Evolutionary conservation across 2,329 filamentous ascomycete genomes (phyloP), one percentile per base, ranked within the genome.

Genomic region (Colletotrichum karsti): DNA sequence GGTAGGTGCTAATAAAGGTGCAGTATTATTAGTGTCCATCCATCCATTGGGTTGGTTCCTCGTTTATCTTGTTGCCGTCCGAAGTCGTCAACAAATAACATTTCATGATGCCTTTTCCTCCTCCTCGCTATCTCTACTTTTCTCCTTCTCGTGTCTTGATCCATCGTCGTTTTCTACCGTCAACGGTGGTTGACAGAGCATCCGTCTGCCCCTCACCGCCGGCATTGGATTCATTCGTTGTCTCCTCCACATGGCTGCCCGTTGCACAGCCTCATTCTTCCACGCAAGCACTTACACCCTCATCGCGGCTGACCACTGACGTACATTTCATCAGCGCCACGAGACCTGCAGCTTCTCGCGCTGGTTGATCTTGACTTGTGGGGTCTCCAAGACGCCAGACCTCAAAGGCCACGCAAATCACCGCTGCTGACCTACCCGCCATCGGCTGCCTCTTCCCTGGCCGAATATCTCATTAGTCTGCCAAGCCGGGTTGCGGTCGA

Each of bases 201-300:
- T n/a, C n/a, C n/a, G n/a, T n/a, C n/a, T n/a, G n/a, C n/a, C 20
- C 42, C 13, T 24, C 13, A 13, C 6, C 42, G 20, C 24, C 46
- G 7, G 39, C 39, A 24, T 22, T n/a, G n/a, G n/a, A n/a, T 22
- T 53, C 48, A n/a, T 26, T 35, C 18, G 48, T 30, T 9, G n/a
- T 50, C 46, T 46, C n/a, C 15, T 33, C 51, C 20, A 37, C 24
- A 37, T 50, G 9, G 33, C 44, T 24, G 28, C 35, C 8, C 24
- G 8, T 28, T 70, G 57, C 69, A 63, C 69, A 62, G 69, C 69
- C 69, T 69, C 67, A 41, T 20, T 51, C n/a, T 63, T 63, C 67
- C 53, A 70, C 69, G 69, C 69, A 70, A 70, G 67, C 67, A 66
- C 46, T 48, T 41, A 39, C 65, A 59, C 46, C 30, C 37, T 30